A percentile compares a stretch with the other conserved stretches of the same genome.
These are phyloP conservation scores for Zea luxurians DNA, from an alignment of 176 grass and related monocot species.

Conservation along the genomic window DNA sequence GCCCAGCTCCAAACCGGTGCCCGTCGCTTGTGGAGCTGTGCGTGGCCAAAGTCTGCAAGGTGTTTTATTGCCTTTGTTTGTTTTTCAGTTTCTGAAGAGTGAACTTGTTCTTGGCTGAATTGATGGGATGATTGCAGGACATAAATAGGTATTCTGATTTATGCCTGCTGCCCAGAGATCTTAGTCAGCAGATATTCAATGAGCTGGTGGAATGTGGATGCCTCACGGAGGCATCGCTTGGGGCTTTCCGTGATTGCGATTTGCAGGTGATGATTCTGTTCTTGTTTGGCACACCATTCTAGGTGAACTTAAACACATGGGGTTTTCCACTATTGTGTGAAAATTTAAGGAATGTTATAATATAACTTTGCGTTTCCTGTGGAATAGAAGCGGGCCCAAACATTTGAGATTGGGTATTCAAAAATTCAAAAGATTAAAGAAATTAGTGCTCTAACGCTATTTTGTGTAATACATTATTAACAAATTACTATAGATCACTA, in stretches of 20 bases:
- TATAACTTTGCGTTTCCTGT: not conserved
- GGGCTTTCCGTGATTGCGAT: conserved; percentile 79
- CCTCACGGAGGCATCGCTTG: conserved; percentile 63
- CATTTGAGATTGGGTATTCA: too few relatives aligned
- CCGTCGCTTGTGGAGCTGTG: conserved; percentile 84
- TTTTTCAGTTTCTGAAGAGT: not conserved
- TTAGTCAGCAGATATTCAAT: conserved; percentile 97
- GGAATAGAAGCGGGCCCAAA: too few relatives aligned
- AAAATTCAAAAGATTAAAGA: too few relatives aligned
- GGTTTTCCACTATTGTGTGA: not conserved
- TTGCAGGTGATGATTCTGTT: conserved; percentile 65
- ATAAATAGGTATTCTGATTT: conserved; percentile 77
- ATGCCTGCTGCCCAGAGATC: conserved; percentile 82
- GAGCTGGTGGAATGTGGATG: conserved; percentile 62
- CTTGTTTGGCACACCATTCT: conserved; percentile 22
- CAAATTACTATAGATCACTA: too few relatives aligned
- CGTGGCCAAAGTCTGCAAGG: conserved; percentile 77
- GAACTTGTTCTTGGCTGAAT: conserved; percentile 20
- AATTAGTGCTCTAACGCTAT: too few relatives aligned
- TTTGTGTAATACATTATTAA: too few relatives aligned
- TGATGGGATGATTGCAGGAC: conserved; percentile 60
- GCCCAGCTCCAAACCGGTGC: conserved; percentile 35
- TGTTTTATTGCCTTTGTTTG: conserved; percentile 32
- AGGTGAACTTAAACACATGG: not conserved
- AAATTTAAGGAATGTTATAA: conserved; percentile 8